These are phyloP conservation scores for Psilocybe cyanescens DNA, from an alignment of 768 basidiomycete genomes.

Conservation along the genomic window DNA sequence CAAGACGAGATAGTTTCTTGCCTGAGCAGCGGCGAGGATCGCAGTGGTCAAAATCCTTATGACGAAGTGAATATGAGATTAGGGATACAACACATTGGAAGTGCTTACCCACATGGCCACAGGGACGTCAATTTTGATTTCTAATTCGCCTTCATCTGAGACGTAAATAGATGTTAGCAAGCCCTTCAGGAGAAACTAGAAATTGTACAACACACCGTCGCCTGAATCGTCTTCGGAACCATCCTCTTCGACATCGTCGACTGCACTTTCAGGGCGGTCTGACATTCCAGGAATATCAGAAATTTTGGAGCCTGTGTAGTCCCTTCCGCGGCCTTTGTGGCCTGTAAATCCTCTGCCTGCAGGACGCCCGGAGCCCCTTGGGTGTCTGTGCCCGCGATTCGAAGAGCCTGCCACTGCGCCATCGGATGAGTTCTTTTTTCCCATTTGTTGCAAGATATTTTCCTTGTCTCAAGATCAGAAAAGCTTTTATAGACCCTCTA, in stretches of 20 bases:
- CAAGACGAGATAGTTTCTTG: slow-evolving; percentile 87
- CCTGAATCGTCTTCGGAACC: slow-evolving; percentile 24
- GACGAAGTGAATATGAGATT: slow-evolving; percentile 1
- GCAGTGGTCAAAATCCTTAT: slow-evolving; percentile 97
- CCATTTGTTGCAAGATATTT: slow-evolving; percentile 31
- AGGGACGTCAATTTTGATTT: slow-evolving; percentile 58
- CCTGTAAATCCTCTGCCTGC: slow-evolving; percentile 34
- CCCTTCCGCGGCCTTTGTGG: slow-evolving; percentile 40
- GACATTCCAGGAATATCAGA: slow-evolving; percentile 29
- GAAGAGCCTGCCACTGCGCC: slow-evolving; percentile 16
- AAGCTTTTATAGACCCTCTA: not conserved
- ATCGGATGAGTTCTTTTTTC: slow-evolving; percentile 41
- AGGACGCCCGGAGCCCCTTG: slow-evolving; percentile 36
- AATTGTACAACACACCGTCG: slow-evolving; percentile 17
- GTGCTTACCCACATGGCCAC: slow-evolving; percentile 95
- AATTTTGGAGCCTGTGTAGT: slow-evolving; percentile 22
- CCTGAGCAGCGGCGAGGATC: slow-evolving; percentile 85
- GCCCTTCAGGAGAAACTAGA: not conserved
- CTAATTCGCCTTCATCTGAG: slow-evolving; percentile 16
- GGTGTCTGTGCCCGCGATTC: slow-evolving; percentile 21
- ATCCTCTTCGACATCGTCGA: slow-evolving; percentile 48
- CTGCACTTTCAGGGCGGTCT: slow-evolving; percentile 60
- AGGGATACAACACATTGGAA: not conserved
- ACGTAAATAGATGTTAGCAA: not conserved
- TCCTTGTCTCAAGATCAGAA: not conserved